phyloP scores from a whole-genome alignment of 2,329 filamentous ascomycete genomes.

The Fusarium fujikuroi region DNA sequence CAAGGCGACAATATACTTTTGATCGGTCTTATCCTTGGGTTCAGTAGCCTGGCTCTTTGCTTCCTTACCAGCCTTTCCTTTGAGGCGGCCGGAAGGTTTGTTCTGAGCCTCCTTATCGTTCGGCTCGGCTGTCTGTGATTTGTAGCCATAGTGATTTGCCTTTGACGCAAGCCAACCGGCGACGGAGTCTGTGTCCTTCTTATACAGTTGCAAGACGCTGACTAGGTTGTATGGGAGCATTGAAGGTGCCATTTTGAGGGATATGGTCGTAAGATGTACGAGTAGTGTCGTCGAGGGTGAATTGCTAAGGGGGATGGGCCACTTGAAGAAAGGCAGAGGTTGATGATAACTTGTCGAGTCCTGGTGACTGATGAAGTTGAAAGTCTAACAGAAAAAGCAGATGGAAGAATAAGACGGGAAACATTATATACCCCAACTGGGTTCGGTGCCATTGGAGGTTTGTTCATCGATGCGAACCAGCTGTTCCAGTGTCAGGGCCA shows the following conservation, averaged over 20 bases:
- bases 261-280: not conserved
- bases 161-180: not conserved
- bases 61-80: not conserved
- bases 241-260: not conserved
- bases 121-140: rapidly evolving
- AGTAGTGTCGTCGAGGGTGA: not conserved
- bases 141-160: not conserved
- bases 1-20: not conserved
- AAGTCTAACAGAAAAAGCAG: not conserved
- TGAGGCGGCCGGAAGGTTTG: not conserved
- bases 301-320: not conserved
- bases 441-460: not conserved
- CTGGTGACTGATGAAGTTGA: rapidly evolving
- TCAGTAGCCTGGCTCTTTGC: not conserved
- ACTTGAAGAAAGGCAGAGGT: not conserved
- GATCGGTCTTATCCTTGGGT: not conserved
- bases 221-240: not conserved
- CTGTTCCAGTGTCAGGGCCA: not conserved
- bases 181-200: not conserved
- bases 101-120: not conserved
- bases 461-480: not conserved
- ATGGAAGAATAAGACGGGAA: not conserved
- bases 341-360: not conserved
- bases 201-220: not conserved
- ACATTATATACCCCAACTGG: not conserved